Evolutionary conservation across 2,329 filamentous ascomycete species (phyloP).

Genomic region (Plectosphaerella cucumerina): DNA sequence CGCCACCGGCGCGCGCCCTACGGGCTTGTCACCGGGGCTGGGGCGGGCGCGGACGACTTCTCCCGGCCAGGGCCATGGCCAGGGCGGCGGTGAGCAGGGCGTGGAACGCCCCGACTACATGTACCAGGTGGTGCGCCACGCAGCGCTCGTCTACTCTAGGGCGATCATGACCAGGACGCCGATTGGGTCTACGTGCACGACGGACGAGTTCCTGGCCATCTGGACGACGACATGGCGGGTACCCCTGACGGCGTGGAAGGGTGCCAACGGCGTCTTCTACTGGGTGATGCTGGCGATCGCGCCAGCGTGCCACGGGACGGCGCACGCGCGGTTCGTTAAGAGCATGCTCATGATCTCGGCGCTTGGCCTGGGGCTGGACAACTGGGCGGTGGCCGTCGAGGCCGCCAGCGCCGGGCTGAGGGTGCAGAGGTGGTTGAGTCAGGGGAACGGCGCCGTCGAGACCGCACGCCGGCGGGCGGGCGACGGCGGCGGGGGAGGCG

Average conservation of each 20-base stretch:
- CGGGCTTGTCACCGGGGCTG: no score
- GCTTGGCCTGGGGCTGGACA: conserved; percentile 42
- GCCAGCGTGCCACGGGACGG: conserved; percentile 30
- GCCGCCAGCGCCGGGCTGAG: conserved; percentile 30
- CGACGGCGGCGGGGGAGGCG: background rate
- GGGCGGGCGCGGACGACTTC: no score
- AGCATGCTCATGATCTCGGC: conserved; percentile 37
- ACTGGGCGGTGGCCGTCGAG: conserved; percentile 40
- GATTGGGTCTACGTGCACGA: conserved; percentile 33
- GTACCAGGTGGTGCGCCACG: conserved; percentile 41
- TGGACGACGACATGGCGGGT: conserved; percentile 46
- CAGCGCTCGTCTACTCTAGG: conserved; percentile 42
- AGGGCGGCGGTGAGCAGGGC: no score
- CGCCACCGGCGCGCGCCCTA: no score
- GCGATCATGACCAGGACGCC: conserved; percentile 38
- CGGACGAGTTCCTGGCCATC: conserved; percentile 34
- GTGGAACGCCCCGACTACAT: conserved; percentile 31
- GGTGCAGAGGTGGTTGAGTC: conserved; percentile 38
- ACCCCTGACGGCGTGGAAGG: conserved; percentile 40
- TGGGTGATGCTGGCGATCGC: conserved; percentile 42
- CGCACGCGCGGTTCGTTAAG: conserved; percentile 41
- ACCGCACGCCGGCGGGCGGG: background rate
- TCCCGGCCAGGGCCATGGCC: no score
- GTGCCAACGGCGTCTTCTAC: conserved; percentile 41
- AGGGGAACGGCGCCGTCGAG: background rate